phyloP scores from a whole-genome alignment of 768 basidiomycete species.

The Tylopilus cervinicoccineus region DNA sequence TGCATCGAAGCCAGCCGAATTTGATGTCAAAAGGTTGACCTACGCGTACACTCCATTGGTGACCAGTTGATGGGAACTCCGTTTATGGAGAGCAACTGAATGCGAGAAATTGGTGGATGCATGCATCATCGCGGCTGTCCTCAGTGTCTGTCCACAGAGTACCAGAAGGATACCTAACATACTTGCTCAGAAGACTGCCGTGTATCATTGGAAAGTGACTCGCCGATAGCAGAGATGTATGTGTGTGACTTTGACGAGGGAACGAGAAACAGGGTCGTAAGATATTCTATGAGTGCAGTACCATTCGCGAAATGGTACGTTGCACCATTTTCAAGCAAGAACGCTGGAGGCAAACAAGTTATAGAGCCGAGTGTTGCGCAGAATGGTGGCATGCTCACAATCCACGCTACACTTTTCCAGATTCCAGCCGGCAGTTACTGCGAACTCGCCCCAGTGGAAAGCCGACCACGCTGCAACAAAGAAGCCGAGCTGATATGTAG shows the following conservation, averaged over 20 bases:
- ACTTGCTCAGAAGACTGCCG: not conserved
- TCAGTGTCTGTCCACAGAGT: conserved; percentile 67
- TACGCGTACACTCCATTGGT: conserved; percentile 88
- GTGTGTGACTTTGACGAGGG: conserved; percentile 58
- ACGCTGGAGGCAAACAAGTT: conserved; percentile 51
- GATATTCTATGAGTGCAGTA: conserved; percentile 75
- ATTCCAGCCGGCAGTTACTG: conserved; percentile 95
- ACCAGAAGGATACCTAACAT: conserved; percentile 60
- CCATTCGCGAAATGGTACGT: conserved; percentile 84
- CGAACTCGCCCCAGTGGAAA: conserved; percentile 95
- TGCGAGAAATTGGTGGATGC: conserved; percentile 94
- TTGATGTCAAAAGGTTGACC: conserved; percentile 25
- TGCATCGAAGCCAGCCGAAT: not conserved
- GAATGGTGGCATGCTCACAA: conserved; percentile 53
- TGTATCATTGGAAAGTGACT: conserved; percentile 16
- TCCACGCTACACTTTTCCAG: conserved; percentile 87
- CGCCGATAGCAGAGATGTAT: conserved; percentile 61
- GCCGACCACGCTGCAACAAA: conserved; percentile 79
- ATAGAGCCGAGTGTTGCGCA: not conserved
- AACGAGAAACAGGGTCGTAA: conserved; percentile 62
- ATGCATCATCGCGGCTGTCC: conserved; percentile 95
- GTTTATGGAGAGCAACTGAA: conserved; percentile 72
- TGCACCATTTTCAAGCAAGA: conserved; percentile 84
- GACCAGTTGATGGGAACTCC: conserved; percentile 71
- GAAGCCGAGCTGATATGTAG: conserved; percentile 74